A percentile compares a stretch with the other conserved stretches of the same genome.
Conservation (phyloP, 1,139 yeast genomes). For the Debaryomyces psychrophilus region DNA sequence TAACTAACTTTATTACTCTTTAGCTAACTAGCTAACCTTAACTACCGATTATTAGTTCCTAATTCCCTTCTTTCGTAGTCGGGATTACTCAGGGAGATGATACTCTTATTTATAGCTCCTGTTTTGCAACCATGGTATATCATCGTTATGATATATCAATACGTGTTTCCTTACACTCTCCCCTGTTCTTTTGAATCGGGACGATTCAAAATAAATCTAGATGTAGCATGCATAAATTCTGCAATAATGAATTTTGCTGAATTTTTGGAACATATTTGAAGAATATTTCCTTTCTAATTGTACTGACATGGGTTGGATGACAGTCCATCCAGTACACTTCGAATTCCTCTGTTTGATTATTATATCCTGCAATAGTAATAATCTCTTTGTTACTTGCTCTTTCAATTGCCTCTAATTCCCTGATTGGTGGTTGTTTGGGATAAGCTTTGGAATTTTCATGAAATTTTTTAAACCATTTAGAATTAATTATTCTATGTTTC, state of each 20-base stretch:
- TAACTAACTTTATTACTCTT: too few relatives aligned
- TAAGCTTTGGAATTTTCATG: not conserved
- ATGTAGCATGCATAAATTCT: not conserved
- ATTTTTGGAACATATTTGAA: not conserved
- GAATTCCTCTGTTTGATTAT: not conserved
- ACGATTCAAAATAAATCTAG: not conserved
- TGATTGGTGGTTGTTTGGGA: not conserved
- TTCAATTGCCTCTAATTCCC: not conserved
- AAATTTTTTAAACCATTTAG: not conserved
- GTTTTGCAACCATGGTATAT: too few relatives aligned
- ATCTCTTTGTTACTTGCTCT: not conserved
- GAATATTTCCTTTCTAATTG: not conserved
- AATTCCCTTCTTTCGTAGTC: too few relatives aligned
- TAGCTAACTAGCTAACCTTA: too few relatives aligned
- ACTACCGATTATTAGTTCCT: too few relatives aligned
- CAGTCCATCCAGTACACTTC: not conserved
- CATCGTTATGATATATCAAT: not conserved
- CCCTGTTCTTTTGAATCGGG: not conserved
- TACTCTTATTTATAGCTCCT: too few relatives aligned
- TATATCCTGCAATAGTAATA: not conserved
- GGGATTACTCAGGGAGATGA: too few relatives aligned
- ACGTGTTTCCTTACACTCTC: not conserved
- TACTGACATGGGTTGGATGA: not conserved
- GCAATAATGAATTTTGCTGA: not conserved
- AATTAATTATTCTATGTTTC: not conserved